A percentile compares a stretch with the other conserved stretches of the same genome.
Evolutionary conservation across 441 rosid species (phyloP).

Genomic region (Capsella rubella): DNA sequence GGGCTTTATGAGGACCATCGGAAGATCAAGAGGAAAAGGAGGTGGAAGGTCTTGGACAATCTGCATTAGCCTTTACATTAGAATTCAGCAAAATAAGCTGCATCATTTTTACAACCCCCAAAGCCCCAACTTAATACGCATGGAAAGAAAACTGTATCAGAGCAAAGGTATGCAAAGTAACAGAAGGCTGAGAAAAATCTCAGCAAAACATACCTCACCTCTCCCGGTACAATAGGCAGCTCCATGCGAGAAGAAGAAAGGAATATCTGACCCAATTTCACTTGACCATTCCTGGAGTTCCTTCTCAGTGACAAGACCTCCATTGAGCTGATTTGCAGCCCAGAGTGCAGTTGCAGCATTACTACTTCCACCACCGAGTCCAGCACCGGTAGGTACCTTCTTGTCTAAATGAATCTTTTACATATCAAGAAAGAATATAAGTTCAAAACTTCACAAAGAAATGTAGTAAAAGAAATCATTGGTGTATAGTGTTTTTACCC

Average conservation of each 20-base stretch:
- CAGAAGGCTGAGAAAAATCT: background rate
- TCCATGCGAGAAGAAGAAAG: constrained; percentile 95
- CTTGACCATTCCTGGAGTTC: constrained; percentile 97
- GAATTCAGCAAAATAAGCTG: constrained; percentile 17
- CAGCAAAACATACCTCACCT: constrained; percentile 79
- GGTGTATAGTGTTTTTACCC: constrained; percentile 56
- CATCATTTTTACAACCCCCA: background rate
- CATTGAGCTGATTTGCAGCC: constrained; percentile 95
- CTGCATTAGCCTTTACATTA: constrained; percentile 48
- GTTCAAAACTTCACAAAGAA: background rate
- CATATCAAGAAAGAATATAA: constrained; percentile 31
- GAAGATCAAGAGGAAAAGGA: constrained; percentile 68
- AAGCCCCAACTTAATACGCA: background rate
- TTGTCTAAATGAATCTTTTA: constrained; percentile 92
- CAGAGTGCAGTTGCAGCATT: constrained; percentile 98
- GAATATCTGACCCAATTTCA: constrained; percentile 95
- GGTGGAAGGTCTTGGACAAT: constrained; percentile 86
- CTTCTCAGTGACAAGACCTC: constrained; percentile 75
- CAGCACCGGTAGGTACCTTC: constrained; percentile 93
- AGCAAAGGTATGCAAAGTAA: background rate
- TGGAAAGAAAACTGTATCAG: constrained; percentile 2
- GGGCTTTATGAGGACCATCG: constrained; percentile 93
- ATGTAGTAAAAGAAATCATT: background rate
- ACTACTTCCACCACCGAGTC: constrained; percentile 98
- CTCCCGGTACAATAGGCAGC: constrained; percentile 96